Evolutionary conservation across 805 yeast species (phyloP).

Genomic region (Ascoidea rubescens): DNA sequence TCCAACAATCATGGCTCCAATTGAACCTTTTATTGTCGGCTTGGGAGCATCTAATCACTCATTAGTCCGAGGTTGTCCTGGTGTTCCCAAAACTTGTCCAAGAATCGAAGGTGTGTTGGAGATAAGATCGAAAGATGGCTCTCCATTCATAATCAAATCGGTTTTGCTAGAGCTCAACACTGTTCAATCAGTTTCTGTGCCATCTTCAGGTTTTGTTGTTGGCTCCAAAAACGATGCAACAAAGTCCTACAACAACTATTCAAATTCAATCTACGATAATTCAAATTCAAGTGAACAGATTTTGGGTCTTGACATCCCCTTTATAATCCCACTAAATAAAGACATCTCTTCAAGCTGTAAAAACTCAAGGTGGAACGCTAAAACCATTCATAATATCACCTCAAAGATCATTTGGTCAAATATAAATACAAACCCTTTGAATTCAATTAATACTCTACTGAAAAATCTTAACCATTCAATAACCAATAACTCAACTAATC

Average conservation of each 20-base stretch:
- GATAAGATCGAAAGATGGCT: conserved; percentile 35
- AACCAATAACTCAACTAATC: conserved; percentile 14
- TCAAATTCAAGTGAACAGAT: conserved; percentile 23
- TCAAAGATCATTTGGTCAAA: conserved; percentile 16
- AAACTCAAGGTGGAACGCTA: conserved; percentile 31
- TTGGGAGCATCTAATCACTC: conserved; percentile 38
- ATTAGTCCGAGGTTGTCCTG: conserved; percentile 55
- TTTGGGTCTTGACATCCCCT: conserved; percentile 45
- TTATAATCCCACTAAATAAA: conserved; percentile 40
- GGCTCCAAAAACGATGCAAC: conserved; percentile 19
- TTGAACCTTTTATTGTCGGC: conserved; percentile 14
- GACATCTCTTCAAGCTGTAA: conserved; percentile 40
- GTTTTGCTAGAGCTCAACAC: conserved; percentile 36
- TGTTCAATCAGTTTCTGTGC: conserved; percentile 30
- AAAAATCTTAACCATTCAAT: neutral
- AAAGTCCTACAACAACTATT: conserved; percentile 22
- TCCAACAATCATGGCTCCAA: neutral
- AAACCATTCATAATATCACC: conserved; percentile 30
- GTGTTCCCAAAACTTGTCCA: conserved; percentile 47
- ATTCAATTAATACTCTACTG: neutral
- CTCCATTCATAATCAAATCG: conserved; percentile 30
- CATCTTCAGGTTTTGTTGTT: conserved; percentile 18
- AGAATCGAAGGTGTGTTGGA: conserved; percentile 44
- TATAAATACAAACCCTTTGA: neutral
- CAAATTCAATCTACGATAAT: conserved; percentile 22